Conservation (phyloP, 306 rosid genomes). For the Quercus berberidifolia region DNA sequence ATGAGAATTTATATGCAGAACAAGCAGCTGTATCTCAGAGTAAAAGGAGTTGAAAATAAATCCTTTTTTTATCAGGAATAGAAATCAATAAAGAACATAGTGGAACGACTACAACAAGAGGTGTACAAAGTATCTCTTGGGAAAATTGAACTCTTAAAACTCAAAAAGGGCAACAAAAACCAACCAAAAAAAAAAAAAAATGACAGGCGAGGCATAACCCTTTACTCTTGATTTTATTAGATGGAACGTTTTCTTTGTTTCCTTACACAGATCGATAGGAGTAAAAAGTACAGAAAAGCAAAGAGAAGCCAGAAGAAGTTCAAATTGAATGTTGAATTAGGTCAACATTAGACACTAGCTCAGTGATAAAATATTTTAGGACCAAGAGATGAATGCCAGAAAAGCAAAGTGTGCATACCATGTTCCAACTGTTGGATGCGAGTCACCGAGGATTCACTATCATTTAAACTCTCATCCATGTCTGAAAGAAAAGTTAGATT, state of each 20-base stretch:
- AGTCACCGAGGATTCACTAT: slow-evolving; percentile 40
- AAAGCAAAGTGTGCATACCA: slow-evolving; percentile 41
- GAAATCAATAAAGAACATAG: not conserved
- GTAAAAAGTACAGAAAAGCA: not conserved
- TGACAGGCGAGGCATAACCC: not conserved
- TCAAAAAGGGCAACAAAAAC: not conserved
- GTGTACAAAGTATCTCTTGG: not conserved
- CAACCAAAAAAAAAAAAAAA: too few relatives aligned
- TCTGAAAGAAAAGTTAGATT: slow-evolving; percentile 10
- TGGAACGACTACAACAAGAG: not conserved
- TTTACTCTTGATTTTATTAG: not conserved
- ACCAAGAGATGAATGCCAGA: not conserved
- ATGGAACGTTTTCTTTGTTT: not conserved
- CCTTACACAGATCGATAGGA: not conserved
- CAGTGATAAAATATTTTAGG: not conserved
- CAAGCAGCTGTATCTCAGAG: not conserved
- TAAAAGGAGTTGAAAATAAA: not conserved
- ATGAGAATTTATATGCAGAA: not conserved
- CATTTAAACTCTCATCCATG: slow-evolving; percentile 35
- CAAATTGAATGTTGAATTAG: not conserved
- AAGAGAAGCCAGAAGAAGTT: not conserved
- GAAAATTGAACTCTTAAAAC: not conserved
- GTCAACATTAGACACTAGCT: not conserved
- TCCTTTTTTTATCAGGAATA: not conserved
- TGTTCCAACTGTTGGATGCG: slow-evolving; percentile 74